These are phyloP conservation scores for Barbarea vulgaris DNA, from an alignment of 345 rosid genomes.

Conservation along the genomic window DNA sequence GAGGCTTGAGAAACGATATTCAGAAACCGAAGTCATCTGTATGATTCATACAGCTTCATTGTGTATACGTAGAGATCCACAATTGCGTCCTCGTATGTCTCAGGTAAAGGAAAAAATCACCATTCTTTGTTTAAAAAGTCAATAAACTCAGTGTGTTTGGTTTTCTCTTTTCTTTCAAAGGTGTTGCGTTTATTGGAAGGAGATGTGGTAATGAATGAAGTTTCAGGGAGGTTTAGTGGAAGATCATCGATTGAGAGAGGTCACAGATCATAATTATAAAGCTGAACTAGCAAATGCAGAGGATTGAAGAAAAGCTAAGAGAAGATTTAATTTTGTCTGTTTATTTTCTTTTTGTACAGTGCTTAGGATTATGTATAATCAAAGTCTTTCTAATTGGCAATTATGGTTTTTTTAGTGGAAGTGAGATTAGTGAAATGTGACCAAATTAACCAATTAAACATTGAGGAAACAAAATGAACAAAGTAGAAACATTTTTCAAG, in stretches of 20 bases:
- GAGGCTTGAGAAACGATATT: constrained; percentile 50
- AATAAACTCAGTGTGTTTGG: not conserved
- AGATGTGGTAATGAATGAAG: constrained; percentile 57
- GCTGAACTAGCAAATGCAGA: not conserved
- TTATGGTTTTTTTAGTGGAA: not conserved
- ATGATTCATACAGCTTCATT: constrained; percentile 94
- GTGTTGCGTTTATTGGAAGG: constrained; percentile 93
- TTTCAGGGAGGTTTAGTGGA: constrained; percentile 53
- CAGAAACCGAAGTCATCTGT: constrained; percentile 73
- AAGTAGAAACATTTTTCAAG: not conserved
- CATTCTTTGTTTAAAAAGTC: constrained; percentile 9
- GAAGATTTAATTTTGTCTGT: constrained; percentile 19
- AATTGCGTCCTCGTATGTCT: constrained; percentile 92
- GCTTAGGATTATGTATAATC: not conserved
- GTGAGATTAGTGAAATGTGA: not conserved
- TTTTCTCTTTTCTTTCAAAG: constrained; percentile 37
- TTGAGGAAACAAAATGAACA: not conserved
- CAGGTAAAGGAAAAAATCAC: constrained; percentile 55
- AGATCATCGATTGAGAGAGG: constrained; percentile 54
- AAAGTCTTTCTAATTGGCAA: not conserved
- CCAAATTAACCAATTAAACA: not conserved
- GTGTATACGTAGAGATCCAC: constrained; percentile 86
- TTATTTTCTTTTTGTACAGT: not conserved
- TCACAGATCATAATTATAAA: constrained; percentile 15
- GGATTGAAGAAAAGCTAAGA: constrained; percentile 35